Evolutionary conservation across 1,284 basidiomycete genomes (phyloP), one percentile per base, ranked within the genome.

Genomic region (Singerocomus rubriflavus): DNA sequence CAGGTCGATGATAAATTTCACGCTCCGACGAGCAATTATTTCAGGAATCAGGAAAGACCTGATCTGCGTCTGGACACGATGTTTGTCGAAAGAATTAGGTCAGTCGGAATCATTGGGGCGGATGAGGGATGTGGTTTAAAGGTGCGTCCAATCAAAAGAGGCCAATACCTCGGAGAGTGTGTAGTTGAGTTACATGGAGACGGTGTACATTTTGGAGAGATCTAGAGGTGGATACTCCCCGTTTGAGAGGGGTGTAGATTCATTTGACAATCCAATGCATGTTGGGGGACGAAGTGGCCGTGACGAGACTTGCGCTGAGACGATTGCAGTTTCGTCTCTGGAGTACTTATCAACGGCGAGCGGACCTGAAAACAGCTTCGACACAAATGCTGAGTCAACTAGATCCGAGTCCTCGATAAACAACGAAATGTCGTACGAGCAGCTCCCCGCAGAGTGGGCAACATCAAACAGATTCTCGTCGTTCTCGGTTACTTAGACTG

Each of bases 51-150:
- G 79, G 8, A 93, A 72, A 0, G 85, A 75, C 2, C 84, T 78
- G 32, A 97, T 77, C 68, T 97, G 93, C 0, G 82, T 72, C 63
- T 91, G 88, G 55, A 96, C 86, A 2, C 91, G 78, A 3, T 87
- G 82, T 62, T 89, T 88, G 71, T 97, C 93, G 64, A 95, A 93
- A 6, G 90, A 91, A 59, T 93, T 92, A 13, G 92, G 79, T 0
- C 88, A 86, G 27, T 81, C 79, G 0, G 90, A 91, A 69, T 96
- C 93, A 71, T 96, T 97, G 1, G 95, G 93, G 2, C 91, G 82
- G 51, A 98, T 82, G 57, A 91, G 93, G 0, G 84, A 78, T 10
- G 97, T 75, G 0, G 81, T 82, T 93, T 93, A 97, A 7, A 86
- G 61, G 7, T 74, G 78, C 0, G 84, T 80, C 13, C 74, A 73